Conservation (phyloP, 192 early-diverging fungal species). For the Entophlyctis helioformis region DNA sequence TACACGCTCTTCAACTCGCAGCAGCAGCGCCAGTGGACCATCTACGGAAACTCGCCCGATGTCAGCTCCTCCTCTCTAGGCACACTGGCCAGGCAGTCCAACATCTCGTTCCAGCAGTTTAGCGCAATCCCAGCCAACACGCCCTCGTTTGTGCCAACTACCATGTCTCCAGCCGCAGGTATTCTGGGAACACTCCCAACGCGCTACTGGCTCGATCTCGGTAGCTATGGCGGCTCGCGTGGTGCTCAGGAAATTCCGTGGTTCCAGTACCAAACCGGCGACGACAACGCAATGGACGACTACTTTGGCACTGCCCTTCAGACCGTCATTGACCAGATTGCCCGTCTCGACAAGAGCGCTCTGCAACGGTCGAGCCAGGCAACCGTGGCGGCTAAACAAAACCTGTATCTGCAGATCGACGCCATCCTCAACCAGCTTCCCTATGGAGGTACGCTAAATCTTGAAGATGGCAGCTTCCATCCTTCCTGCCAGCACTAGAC, state of each 20-base stretch:
- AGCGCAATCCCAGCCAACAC: no score
- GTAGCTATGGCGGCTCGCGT: neutral
- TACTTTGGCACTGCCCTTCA: neutral
- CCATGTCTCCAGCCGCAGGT: neutral
- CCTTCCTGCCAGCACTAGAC: no score
- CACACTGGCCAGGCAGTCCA: no score
- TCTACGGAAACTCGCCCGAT: conserved; percentile 3
- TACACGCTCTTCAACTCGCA: conserved; percentile 1
- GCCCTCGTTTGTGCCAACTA: no score
- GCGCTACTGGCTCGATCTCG: conserved; percentile 1
- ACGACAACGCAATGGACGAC: neutral
- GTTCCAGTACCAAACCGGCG: conserved; percentile 4
- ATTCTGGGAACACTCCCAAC: conserved; percentile 5
- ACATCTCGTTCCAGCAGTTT: no score
- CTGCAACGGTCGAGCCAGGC: neutral
- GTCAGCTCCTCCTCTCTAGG: conserved; percentile 7
- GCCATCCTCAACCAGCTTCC: conserved; percentile 34
- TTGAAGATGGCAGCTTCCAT: no score
- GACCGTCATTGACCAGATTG: conserved; percentile 1
- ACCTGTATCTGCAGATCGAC: conserved; percentile 5
- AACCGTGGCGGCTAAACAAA: neutral
- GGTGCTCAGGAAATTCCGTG: no score
- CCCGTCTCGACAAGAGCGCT: conserved; percentile 3
- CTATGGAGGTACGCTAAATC: conserved; percentile 11
- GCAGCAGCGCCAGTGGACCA: conserved; percentile 17